Evolutionary conservation across 805 yeast genomes (phyloP).

Genomic region (Kazachstania taianensis): DNA sequence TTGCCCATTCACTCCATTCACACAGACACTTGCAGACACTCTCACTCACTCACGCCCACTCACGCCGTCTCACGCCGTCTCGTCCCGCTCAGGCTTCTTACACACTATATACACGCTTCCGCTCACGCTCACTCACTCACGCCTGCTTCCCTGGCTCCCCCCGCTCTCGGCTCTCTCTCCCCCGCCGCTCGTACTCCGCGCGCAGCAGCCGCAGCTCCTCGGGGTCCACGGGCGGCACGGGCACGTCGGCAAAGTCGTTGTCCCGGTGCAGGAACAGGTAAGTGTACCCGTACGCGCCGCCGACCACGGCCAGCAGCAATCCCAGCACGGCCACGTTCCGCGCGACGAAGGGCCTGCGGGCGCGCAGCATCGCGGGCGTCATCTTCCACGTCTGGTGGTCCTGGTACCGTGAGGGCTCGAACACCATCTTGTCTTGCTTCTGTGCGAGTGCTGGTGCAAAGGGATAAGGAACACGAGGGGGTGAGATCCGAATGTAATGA

Average conservation of each 20-base stretch:
- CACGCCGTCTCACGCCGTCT: too few relatives aligned
- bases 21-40: too few relatives aligned
- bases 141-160: too few relatives aligned
- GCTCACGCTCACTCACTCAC: too few relatives aligned
- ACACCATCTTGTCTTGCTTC: slow-evolving; percentile 10
- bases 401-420: slow-evolving; percentile 37
- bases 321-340: slow-evolving; percentile 58
- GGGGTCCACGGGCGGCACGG: slow-evolving; percentile 84
- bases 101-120: too few relatives aligned
- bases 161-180: too few relatives aligned
- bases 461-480: too few relatives aligned
- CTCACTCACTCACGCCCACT: too few relatives aligned
- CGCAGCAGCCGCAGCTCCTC: slow-evolving; percentile 63
- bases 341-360: slow-evolving; percentile 78
- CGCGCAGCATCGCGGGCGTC: slow-evolving; percentile 90
- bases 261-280: slow-evolving; percentile 59
- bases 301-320: slow-evolving; percentile 51
- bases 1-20: too few relatives aligned
- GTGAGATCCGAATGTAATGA: too few relatives aligned
- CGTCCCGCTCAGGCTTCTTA: too few relatives aligned
- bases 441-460: neutral
- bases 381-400: slow-evolving; percentile 69
- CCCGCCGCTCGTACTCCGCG: slow-evolving; percentile 68
- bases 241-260: slow-evolving; percentile 76
- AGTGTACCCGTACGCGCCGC: slow-evolving; percentile 56